Evolutionary conservation across 2,329 filamentous ascomycete species (phyloP), one percentile per base, ranked within the genome.

Genomic region (Fusarium goolgardi): DNA sequence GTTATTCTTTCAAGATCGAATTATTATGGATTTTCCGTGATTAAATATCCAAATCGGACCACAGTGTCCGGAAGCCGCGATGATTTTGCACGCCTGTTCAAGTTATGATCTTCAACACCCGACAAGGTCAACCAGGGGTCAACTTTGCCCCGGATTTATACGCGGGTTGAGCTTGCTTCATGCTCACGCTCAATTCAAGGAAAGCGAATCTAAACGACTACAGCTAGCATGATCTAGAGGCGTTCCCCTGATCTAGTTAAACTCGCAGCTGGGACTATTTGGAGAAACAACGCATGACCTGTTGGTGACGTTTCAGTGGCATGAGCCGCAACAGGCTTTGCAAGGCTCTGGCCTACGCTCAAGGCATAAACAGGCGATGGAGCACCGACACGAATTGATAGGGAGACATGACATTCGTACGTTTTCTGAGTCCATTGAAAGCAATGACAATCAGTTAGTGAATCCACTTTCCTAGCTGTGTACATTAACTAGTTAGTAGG

Each of bases 231-330:
- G 53, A 46, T 51, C 41, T 16, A 21, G 10, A 55, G 31, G n/a
- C 18, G 23, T 18, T n/a, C 23, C 23, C 32, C 43, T 31, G n/a
- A 29, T 63, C 32, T 21, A 44, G 44, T 32, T 37, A 23, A 47
- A 37, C 12, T 20, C 12, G 7, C 47, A 11, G 25, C 43, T 11
- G 25, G 35, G 41, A 43, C 25, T 39, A 34, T 37, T 41, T 43
- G 18, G 12, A 25, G 53, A 51, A 39, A 49, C 57, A 67, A 69
- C 59, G 45, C 29, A 73, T 73, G 67, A 68, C 59, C 69, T 67
- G 71, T 69, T 71, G 64, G 59, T 73, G 71, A 73, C 71, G 71
- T 60, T 66, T 62, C 56, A 16, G 65, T 73, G 71, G 62, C 55
- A 66, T 69, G 71, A 73, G 65, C 55, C 55, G 58, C 45, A 60